Base-by-base conservation (phyloP, 345 rosid species). In the Brassica juncea region DNA sequence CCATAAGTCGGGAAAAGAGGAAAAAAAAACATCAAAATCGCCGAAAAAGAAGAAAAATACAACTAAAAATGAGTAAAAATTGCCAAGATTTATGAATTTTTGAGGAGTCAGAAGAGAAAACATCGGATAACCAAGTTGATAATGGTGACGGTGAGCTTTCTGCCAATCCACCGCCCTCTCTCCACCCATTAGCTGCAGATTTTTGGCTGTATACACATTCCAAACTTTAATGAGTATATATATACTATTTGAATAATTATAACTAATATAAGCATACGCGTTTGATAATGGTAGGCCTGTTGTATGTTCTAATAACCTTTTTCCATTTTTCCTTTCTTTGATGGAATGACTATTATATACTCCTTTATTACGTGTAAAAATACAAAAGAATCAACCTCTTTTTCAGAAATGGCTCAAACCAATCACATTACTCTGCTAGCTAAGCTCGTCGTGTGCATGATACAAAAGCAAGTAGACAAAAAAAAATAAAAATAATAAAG, bases 101-200 rank as follows among this genome's bases (percentile, higher is more conserved):
- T 8, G 83, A 57, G 4, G 96, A 88, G 34, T 62, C 74, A 49
- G 86, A 92, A 0, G 81, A 70, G 44, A 86, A 15, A 21, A 82
- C 80, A 77, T 72, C 81, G 2, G 93, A 85, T 52, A 85, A 61
- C 93, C 90, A 86, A 4, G 68, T 35, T 8, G 83, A 70, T 37
- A 80, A 80, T 3, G 83, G 83, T 19, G 83, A 74, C 21, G 79
- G 25, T 61, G 89, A 78, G 75, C 76, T 77, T 16, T 47, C 82
- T 15, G 27, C 75, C 1, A 28, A 25, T 39, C 88, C 71, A 55
- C 83, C 9, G 73, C 74, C 21, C 37, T 84, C 61, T 85, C 70
- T 44, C 84, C 86, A 30, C 71, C 69, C 86, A 28, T 66, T 89
- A 4, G 84, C 86, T 49, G 88, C 87, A 3, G 91, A 87, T 73